Conservation (phyloP, 176 grass and related monocot genomes). For the Panicum miliaceum region DNA sequence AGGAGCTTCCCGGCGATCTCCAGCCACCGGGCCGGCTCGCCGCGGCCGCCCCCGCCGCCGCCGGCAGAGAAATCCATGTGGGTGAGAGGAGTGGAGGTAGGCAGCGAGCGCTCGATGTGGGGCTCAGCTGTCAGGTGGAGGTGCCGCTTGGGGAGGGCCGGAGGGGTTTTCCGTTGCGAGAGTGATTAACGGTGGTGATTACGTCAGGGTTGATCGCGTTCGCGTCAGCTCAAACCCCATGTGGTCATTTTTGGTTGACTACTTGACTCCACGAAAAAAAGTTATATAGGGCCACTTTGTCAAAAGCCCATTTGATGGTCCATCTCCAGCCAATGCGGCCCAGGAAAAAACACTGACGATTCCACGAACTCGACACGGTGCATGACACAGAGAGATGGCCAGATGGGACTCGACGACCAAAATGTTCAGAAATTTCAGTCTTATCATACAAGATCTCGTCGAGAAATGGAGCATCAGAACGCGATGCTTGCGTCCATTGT, state of each 20-base stretch:
- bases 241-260: too few relatives aligned
- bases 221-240: neutral
- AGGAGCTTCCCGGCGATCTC: constrained; percentile 78
- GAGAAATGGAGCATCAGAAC: neutral
- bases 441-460: neutral
- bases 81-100: neutral
- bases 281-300: too few relatives aligned
- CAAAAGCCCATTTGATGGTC: neutral
- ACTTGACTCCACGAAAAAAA: too few relatives aligned
- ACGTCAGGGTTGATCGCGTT: neutral
- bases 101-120: constrained; percentile 34
- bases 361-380: too few relatives aligned
- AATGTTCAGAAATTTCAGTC: neutral
- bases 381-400: too few relatives aligned
- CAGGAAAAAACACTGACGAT: neutral
- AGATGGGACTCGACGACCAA: neutral
- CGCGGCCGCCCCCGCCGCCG: constrained; percentile 44
- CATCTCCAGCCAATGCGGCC: neutral
- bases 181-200: neutral
- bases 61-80: constrained; percentile 63
- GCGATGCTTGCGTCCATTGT: neutral
- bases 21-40: constrained; percentile 81
- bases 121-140: constrained; percentile 33
- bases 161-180: too few relatives aligned
- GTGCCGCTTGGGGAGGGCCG: neutral